Base-by-base conservation (phyloP, 2,329 filamentous ascomycete species). In the Neoascochyta sp. region DNA sequence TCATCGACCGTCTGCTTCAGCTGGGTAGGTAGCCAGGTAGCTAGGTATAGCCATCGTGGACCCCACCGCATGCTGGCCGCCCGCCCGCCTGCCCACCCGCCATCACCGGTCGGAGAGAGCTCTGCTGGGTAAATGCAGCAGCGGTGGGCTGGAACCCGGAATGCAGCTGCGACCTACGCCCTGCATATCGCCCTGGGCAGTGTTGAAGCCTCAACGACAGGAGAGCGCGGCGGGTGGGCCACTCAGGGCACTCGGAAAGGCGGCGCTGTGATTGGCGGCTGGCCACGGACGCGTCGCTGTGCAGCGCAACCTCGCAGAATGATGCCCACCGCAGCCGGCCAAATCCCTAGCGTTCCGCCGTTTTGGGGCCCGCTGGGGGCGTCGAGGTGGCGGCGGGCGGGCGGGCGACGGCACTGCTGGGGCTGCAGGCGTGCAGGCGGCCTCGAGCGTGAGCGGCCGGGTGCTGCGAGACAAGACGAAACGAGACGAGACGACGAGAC, bases 251-350 rank as follows among this genome's bases (percentile, higher is more conserved):
- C 26, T 36, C 29, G 29, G 28, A 31, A 32, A 32, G 9, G 18
- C 17, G 4, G 23, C 24, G 12, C 17, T 9, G 18, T 27, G 25
- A 36, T 40, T 40, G 36, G 36, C 27, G 11, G 13, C 17, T 23
- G 27, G 15, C 42, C n/a, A n/a, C n/a, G n/a, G 34, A 36, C 34
- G 40, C 34, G 28, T 43, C 37, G 39, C 44, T 41, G 41, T 42
- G 47, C 47, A 41, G 49, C 39, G 38, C 45, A 45, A 50, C 41
- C 36, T 49, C 38, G 32, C 34, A 32, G 41, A 20, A 30, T 23
- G 34, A 30, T 35, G 39, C 39, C 47, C 45, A 43, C 46, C 44
- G 48, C 44, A 41, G 48, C 42, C 43, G 34, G 34, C 22, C 28
- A 27, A 33, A 37, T 45, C 39, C 41, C 37, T 43, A 47, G 39